phyloP scores from a whole-genome alignment of 169 alveolate species.

The Cryptosporidium canis region DNA sequence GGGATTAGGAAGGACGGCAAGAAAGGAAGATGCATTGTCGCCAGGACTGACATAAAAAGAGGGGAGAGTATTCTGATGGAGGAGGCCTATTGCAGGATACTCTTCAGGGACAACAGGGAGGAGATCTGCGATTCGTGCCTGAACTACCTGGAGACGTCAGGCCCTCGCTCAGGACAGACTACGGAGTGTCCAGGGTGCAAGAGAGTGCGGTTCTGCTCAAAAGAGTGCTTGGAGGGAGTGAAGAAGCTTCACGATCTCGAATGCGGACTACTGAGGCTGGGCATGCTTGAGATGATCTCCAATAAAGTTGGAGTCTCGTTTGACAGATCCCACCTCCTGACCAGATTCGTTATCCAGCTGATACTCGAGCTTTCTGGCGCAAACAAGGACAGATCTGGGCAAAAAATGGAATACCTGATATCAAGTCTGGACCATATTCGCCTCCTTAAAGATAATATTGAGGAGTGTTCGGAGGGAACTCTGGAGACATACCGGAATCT shows the following conservation, averaged over 20 bases:
- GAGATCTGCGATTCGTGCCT: constrained; percentile 34
- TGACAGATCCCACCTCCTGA: constrained; percentile 21
- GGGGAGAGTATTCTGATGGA: constrained; percentile 34
- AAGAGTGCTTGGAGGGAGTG: constrained; percentile 2
- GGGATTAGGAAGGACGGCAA: neutral
- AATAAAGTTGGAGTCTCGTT: constrained; percentile 13
- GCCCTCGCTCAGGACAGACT: neutral
- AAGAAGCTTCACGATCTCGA: constrained; percentile 10
- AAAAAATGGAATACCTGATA: neutral
- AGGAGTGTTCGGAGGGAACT: neutral
- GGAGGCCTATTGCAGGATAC: constrained; percentile 7
- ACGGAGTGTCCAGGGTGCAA: constrained; percentile 14
- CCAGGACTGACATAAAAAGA: constrained; percentile 9
- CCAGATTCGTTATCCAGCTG: constrained; percentile 9
- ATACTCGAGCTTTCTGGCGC: neutral
- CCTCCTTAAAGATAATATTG: neutral
- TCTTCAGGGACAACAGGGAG: constrained; percentile 1
- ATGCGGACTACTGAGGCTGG: constrained; percentile 4
- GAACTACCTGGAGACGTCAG: neutral
- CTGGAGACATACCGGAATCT: neutral
- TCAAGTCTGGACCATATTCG: constrained; percentile 11
- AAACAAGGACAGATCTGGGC: neutral
- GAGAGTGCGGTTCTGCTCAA: constrained; percentile 26
- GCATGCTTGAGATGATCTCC: neutral
- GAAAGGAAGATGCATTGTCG: constrained; percentile 46